Percentiles rank a stretch among this genome's conserved stretches.
These are phyloP conservation scores for Tuber calosporum DNA, from an alignment of 495 filamentous ascomycete genomes.

Conservation along the genomic window DNA sequence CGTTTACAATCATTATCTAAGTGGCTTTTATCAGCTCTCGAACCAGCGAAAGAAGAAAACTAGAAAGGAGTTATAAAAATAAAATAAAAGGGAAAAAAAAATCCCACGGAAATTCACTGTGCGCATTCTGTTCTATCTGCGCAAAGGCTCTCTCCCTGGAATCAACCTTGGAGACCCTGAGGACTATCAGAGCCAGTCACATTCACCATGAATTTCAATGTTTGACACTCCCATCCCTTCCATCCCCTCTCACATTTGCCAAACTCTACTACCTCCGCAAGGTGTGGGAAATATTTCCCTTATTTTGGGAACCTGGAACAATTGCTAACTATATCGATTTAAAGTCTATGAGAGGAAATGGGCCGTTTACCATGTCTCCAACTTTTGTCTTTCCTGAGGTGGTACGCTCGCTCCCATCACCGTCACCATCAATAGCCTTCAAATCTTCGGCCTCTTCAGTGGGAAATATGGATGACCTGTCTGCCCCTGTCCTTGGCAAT, in stretches of 20 bases:
- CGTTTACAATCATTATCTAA: neutral
- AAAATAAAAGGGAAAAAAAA: neutral
- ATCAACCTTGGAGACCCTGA: constrained; percentile 1
- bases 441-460: constrained; percentile 29
- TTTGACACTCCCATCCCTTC: neutral
- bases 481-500: constrained; percentile 25
- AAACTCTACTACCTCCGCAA: constrained; percentile 4
- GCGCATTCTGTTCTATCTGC: neutral
- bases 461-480: constrained; percentile 32
- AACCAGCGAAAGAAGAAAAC: neutral
- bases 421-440: constrained; percentile 34
- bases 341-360: constrained; percentile 29
- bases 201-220: neutral
- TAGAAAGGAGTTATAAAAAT: neutral
- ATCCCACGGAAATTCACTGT: neutral
- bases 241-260: neutral
- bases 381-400: constrained; percentile 34
- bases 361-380: constrained; percentile 37
- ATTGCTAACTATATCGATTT: neutral
- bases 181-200: constrained; percentile 1
- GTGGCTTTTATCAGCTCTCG: neutral
- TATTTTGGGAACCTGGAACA: neutral
- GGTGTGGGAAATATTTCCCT: constrained; percentile 6
- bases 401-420: constrained; percentile 35
- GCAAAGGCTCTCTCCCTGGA: constrained; percentile 4